Evolutionary conservation across 495 filamentous ascomycete genomes (phyloP).

Genomic region (Xylaria grammica): DNA sequence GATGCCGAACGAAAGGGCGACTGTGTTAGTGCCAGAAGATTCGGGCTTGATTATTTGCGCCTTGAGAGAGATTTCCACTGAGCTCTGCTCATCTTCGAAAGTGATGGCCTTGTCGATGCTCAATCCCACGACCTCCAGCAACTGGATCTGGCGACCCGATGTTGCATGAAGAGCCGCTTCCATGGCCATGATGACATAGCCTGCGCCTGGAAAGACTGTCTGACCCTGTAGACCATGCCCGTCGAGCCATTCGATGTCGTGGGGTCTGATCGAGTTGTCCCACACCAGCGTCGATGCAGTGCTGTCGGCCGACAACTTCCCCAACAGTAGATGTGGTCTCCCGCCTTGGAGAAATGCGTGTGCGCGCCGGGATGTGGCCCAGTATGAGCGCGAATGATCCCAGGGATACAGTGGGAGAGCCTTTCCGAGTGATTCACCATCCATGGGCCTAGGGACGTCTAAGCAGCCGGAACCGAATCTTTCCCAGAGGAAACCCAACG

Average conservation of each 20-base stretch:
- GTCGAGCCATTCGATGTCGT: constrained; percentile 43
- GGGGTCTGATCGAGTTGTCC: constrained; percentile 36
- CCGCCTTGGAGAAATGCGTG: constrained; percentile 35
- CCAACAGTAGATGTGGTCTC: constrained; percentile 49
- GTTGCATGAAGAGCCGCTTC: constrained; percentile 36
- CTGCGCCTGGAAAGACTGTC: constrained; percentile 45
- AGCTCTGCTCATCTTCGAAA: too few relatives aligned
- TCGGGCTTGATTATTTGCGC: too few relatives aligned
- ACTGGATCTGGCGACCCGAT: too few relatives aligned
- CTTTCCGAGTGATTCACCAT: too few relatives aligned
- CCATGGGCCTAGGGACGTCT: too few relatives aligned
- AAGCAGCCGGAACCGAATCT: too few relatives aligned
- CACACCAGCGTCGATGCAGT: constrained; percentile 32
- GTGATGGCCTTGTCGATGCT: constrained; percentile 21
- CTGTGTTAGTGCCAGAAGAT: too few relatives aligned
- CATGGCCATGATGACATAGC: constrained; percentile 45
- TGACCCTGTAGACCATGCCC: constrained; percentile 40
- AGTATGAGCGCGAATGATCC: constrained; percentile 47
- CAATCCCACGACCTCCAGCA: neutral
- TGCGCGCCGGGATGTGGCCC: too few relatives aligned
- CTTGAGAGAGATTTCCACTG: too few relatives aligned
- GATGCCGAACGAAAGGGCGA: too few relatives aligned
- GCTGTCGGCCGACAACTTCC: constrained; percentile 27
- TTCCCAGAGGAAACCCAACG: too few relatives aligned
- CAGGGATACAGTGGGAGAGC: constrained; percentile 54